phyloP scores from a whole-genome alignment of 345 rosid genomes.

The Euphorbia peplus region DNA sequence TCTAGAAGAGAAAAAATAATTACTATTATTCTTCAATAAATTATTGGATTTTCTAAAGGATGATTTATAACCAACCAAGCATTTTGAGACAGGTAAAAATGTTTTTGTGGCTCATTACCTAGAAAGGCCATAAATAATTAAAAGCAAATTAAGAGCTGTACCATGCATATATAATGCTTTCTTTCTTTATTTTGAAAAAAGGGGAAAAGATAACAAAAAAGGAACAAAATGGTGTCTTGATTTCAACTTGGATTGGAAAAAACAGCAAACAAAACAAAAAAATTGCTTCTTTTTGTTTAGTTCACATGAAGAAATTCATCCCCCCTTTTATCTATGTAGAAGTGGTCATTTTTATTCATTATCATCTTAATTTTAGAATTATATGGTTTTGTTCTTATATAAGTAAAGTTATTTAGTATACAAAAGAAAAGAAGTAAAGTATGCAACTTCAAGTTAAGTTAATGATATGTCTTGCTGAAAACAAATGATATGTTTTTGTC shows the following conservation, averaged over 20 bases:
- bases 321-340: no score
- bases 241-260: no score
- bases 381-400: neutral
- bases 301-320: neutral
- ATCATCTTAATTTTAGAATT: neutral
- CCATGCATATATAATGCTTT: neutral
- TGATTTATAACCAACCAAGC: neutral
- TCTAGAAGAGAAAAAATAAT: no score
- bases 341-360: neutral
- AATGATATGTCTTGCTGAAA: no score
- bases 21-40: no score
- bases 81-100: neutral
- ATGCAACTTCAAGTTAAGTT: no score
- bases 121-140: neutral
- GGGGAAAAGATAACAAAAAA: neutral
- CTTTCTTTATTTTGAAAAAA: neutral
- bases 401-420: no score
- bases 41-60: neutral
- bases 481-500: no score
- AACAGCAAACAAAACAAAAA: neutral
- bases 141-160: neutral
- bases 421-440: no score
- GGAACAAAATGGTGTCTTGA: constrained; percentile 2
- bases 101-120: neutral
- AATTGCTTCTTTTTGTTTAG: neutral